A percentile compares a stretch with the other conserved stretches of the same genome.
phyloP scores from a whole-genome alignment of 1,139 yeast species.

The Taphrina populina region DNA sequence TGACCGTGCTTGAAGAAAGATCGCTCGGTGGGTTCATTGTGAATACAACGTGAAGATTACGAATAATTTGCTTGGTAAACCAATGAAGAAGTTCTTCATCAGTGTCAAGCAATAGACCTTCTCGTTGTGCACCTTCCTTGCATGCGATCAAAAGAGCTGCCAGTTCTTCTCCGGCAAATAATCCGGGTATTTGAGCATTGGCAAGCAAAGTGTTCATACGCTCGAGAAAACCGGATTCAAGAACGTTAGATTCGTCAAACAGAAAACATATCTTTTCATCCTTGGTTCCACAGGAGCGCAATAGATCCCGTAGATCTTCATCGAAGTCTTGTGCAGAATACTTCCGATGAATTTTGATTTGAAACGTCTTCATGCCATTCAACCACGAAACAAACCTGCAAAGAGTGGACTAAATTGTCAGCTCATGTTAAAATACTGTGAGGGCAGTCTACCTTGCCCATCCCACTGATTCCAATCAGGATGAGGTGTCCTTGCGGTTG shows the following conservation, averaged over 20 bases:
- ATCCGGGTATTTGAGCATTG: conserved; percentile 87
- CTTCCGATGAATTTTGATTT: conserved; percentile 57
- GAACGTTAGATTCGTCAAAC: conserved; percentile 75
- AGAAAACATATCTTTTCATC: conserved; percentile 71
- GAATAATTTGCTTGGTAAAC: conserved; percentile 68
- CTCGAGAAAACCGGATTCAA: conserved; percentile 79
- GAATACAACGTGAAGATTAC: conserved; percentile 78
- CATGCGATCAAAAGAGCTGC: conserved; percentile 58
- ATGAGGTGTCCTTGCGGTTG: conserved; percentile 91
- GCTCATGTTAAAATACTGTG: conserved; percentile 32
- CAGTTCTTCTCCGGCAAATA: conserved; percentile 76
- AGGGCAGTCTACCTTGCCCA: conserved; percentile 57
- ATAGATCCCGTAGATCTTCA: conserved; percentile 55
- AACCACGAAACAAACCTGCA: conserved; percentile 88
- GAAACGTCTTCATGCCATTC: conserved; percentile 67
- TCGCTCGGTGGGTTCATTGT: conserved; percentile 62
- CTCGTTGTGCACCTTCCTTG: conserved; percentile 57
- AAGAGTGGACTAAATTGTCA: conserved; percentile 52
- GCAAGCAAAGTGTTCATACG: conserved; percentile 90
- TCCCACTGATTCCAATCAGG: conserved; percentile 78
- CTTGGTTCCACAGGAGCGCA: conserved; percentile 53
- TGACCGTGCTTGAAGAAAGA: conserved; percentile 51
- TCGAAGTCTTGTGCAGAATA: conserved; percentile 70
- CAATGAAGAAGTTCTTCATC: conserved; percentile 72
- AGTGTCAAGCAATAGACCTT: conserved; percentile 64